phyloP scores from a whole-genome alignment of 169 alveolate species.

The Babesia bovis region DNA sequence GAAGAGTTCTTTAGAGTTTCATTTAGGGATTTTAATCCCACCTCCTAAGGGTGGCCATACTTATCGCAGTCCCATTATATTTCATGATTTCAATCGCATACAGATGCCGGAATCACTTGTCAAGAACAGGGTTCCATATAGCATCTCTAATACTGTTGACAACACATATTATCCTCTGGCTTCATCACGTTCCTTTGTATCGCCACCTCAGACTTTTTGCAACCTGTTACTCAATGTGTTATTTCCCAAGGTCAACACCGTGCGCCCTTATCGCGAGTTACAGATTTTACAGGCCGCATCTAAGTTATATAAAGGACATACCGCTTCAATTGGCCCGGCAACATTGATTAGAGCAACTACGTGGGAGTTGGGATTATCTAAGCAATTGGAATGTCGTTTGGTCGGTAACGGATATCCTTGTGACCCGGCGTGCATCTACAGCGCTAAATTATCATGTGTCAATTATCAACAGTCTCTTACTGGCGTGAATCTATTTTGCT shows the following conservation, averaged over 20 bases:
- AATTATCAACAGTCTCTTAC: slow-evolving; percentile 36
- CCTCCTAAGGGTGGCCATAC: slow-evolving; percentile 21
- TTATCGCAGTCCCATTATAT: slow-evolving; percentile 14
- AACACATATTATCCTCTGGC: background rate
- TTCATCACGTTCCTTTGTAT: background rate
- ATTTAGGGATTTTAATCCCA: slow-evolving; percentile 54
- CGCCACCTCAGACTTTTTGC: background rate
- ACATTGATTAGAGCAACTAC: slow-evolving; percentile 34
- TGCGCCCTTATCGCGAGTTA: slow-evolving; percentile 28
- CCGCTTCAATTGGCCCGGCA: background rate
- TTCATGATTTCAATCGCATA: slow-evolving; percentile 18
- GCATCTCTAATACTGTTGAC: slow-evolving; percentile 7
- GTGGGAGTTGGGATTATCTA: slow-evolving; percentile 33
- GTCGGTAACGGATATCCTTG: slow-evolving; percentile 68
- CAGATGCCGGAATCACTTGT: slow-evolving; percentile 5
- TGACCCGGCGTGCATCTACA: slow-evolving; percentile 60
- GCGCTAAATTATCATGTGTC: slow-evolving; percentile 29
- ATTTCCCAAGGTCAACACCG: slow-evolving; percentile 34
- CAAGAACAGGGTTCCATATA: background rate
- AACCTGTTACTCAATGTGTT: background rate
- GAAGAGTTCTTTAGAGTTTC: slow-evolving; percentile 39
- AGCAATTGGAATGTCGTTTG: slow-evolving; percentile 32
- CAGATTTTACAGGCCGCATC: slow-evolving; percentile 29
- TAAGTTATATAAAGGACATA: slow-evolving; percentile 2
- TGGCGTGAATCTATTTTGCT: slow-evolving; percentile 43